Base-by-base conservation (phyloP, 106 monocot species). In the Apostasia ramifera region DNA sequence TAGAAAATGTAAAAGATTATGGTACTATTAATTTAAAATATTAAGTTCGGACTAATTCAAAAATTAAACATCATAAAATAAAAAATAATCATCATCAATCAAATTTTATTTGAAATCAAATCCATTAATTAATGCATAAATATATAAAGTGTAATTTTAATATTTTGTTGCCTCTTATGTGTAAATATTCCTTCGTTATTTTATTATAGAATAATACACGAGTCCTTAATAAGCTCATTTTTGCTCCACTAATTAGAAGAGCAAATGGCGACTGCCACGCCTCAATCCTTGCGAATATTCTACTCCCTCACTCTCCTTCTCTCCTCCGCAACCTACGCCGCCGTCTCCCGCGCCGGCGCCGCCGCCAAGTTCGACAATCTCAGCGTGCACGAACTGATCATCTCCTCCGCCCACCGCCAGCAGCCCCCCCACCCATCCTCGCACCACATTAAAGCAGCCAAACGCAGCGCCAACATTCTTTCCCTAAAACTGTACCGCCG, bases 401-500 rank as follows among this genome's bases (percentile, higher is more conserved):
- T 72, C 51, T 56, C 38, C 52, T 48, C 76, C 59, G 9, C 40
- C n/a, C 40, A 1, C 44, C 44, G 14, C 63, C 61, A 9, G 53
- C 61, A 12, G 61, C 68, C 14, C 57, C 56, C 47, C n/a, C 42
- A 68, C 44, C 14, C 3, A 42, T 50, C 46, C 63, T 55, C 56
- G 8, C 66, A 10, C 57, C 66, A 50, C 52, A 10, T 2, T 10
- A 15, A 52, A 43, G 14, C 39, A 42, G n/a, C 41, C 54, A 2
- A 45, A 39, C 45, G 56, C 9, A 38, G 9, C 41, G 38, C 8
- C 5, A 1, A 3, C 10, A 56, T 50, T n/a, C 53, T 77, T 3
- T 51, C 73, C 7, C 8, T 82, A 1, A 9, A 45, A 13, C 66
- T 86, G 4, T 42, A 77, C 61, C 86, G 77, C 80, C 79, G 82